Evolutionary conservation across 768 basidiomycete species (phyloP), one percentile per base, ranked within the genome.

Genomic region (Auriscalpium vulgare): DNA sequence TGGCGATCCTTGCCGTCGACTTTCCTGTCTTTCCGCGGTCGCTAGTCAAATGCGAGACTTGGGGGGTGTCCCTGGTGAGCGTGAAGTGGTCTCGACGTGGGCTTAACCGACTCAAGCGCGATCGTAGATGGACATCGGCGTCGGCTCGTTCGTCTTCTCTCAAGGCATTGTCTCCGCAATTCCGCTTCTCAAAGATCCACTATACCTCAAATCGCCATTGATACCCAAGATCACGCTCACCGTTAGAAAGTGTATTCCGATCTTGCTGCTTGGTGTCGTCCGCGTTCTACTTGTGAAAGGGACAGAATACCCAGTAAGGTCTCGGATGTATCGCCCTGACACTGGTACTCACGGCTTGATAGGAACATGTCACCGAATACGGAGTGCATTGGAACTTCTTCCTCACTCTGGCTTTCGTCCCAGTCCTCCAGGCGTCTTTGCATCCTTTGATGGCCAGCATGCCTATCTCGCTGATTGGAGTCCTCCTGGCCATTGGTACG

Each of bases 351-450:
- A 21, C 58, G 29, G 17, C 34, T 38, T 48, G 23, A 35, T 56
- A 87, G 95, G 97, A 98, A 74, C 97, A 98, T 57, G 85, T 88
- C 54, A 87, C 94, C 0, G 97, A 99, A 71, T 98, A 98, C 61
- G 97, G 97, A 0, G 82, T 83, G 0, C 95, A 98, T 64, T 99
- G 97, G 97, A 98, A 98, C 68, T 97, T 98, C 72, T 99, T 99
- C 78, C 79, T 98, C 62, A 97, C 97, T 0, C 76, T 98, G 19
- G 92, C 87, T 0, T 62, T 91, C 0, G 67, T 97, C 6, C 94
- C 94, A 0, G 65, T 91, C 4, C 70, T 89, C 11, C 84, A 91
- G 65, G 78, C 85, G 2, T 46, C 82, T 0, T 68, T 94, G 4
- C 85, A 88, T 55, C 88, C 90, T 0, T 23, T 91, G 36, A 76